Evolutionary conservation across 2,329 filamentous ascomycete genomes (phyloP).

Genomic region (Hypoxylon sp.): DNA sequence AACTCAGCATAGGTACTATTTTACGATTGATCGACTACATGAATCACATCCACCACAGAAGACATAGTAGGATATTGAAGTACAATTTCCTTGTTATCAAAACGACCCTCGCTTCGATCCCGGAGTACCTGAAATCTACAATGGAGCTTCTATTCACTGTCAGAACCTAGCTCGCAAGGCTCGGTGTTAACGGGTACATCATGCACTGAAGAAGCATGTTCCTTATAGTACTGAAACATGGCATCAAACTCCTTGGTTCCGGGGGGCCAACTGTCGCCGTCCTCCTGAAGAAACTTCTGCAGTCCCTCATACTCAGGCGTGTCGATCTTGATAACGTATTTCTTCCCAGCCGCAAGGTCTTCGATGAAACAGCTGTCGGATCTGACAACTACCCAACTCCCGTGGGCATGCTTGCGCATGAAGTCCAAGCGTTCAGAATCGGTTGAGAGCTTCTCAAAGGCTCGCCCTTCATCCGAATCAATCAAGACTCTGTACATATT

Average conservation of each 20-base stretch:
- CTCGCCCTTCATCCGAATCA: conserved; percentile 12
- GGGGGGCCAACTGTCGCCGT: neutral
- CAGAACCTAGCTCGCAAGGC: neutral
- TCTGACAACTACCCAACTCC: conserved; percentile 5
- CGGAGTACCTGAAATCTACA: too few species aligned
- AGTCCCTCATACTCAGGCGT: conserved; percentile 8
- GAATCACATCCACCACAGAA: too few species aligned
- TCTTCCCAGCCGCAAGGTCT: neutral
- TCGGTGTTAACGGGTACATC: neutral
- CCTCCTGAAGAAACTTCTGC: conserved; percentile 1
- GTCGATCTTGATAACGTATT: conserved; percentile 3
- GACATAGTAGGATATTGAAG: too few species aligned
- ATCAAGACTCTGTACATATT: conserved; percentile 2
- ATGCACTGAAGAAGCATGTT: conserved; percentile 1
- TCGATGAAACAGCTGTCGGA: conserved; percentile 3
- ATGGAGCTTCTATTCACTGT: too few species aligned
- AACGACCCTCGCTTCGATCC: too few species aligned
- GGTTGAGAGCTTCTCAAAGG: conserved; percentile 13
- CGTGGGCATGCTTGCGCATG: conserved; percentile 11
- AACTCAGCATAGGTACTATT: too few species aligned
- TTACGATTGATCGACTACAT: too few species aligned
- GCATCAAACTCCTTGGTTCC: conserved; percentile 15
- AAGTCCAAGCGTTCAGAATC: conserved; percentile 7
- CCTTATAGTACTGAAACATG: conserved; percentile 9
- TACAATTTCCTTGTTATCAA: too few species aligned